A percentile compares a stretch with the other conserved stretches of the same genome.
phyloP scores from a whole-genome alignment of 352 stramenopile species.

The Blastocystis sp. region DNA sequence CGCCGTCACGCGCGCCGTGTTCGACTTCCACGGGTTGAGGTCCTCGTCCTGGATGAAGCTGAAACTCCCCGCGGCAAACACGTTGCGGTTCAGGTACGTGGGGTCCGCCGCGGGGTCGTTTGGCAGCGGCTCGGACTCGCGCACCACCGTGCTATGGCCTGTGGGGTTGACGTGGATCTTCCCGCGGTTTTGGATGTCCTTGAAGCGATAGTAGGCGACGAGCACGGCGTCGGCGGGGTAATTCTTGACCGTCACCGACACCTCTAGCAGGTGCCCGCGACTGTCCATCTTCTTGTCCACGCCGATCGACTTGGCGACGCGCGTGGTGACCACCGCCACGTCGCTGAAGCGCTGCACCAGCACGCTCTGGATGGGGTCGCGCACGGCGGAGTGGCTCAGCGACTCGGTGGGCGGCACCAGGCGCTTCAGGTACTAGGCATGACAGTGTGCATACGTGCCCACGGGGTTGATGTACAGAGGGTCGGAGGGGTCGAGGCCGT shows the following conservation, averaged over 20 bases:
- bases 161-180: conserved; percentile 17
- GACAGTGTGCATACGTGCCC: background rate
- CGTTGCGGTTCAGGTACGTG: conserved; percentile 1
- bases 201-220: background rate
- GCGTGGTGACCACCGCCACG: conserved; percentile 5
- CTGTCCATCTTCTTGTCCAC: conserved; percentile 6
- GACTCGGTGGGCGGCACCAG: background rate
- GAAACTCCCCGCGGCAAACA: background rate
- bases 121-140: background rate
- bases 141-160: background rate
- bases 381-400: conserved; percentile 18
- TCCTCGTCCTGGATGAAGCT: conserved; percentile 60
- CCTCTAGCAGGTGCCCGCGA: conserved; percentile 27
- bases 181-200: conserved; percentile 27
- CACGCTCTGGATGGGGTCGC: conserved; percentile 23
- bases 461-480: conserved; percentile 19
- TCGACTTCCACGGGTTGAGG: conserved; percentile 13
- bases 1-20: conserved; percentile 2
- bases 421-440: conserved; percentile 30
- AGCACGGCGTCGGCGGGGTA: background rate
- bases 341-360: conserved; percentile 31
- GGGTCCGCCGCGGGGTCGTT: background rate
- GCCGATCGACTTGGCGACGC: conserved; percentile 30
- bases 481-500: background rate
- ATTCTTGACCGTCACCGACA: background rate